Evolutionary conservation across 2,329 filamentous ascomycete species (phyloP), one percentile per base, ranked within the genome.

Genomic region (Exophiala xenobiotica): DNA sequence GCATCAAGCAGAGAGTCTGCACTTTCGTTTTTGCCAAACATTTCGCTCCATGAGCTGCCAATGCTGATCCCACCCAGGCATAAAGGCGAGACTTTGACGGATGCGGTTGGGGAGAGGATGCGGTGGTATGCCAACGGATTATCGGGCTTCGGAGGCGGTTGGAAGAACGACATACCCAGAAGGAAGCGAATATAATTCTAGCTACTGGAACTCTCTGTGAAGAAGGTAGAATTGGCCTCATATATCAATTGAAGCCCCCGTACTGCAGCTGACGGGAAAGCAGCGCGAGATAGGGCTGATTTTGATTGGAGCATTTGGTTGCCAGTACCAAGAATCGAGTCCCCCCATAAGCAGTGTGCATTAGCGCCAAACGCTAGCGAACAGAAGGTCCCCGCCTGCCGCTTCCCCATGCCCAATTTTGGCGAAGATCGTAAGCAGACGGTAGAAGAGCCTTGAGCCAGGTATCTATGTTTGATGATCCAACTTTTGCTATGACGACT

Each of bases 11-110:
- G 70, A 18, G 73, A 70, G 56, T 86, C 83, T 1, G 79, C 74
- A 1, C 76, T 76, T 41, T 80, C 72, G 63, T 87, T 80, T 63
- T 80, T 75, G 22, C 27, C 27, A n/a, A 31, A 31, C 7, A 4
- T 31, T n/a, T 31, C 27, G 9, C 63, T 63, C 77, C 76, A 79
- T 3, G 73, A 70, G 37, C 76, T 69, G 11, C 77, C 77, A 57
- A 80, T 78, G 62, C 75, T 79, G 76, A 79, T 79, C 1, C 72
- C 70, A 18, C 77, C 78, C 1, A 80, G 67, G 46, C 76, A 79
- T 62, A 80, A 64, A 20, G 78, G 77, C 14, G 73, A 77, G 11
- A 80, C 78, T 45, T 76, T 73, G 12, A 80, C 69, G 11, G 72
- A 75, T 0, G 77, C 78, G 0, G 70, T 72, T 3, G 77, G 74